phyloP scores from a whole-genome alignment of 208 protist species.

The Trypanosoma platydactyli region DNA sequence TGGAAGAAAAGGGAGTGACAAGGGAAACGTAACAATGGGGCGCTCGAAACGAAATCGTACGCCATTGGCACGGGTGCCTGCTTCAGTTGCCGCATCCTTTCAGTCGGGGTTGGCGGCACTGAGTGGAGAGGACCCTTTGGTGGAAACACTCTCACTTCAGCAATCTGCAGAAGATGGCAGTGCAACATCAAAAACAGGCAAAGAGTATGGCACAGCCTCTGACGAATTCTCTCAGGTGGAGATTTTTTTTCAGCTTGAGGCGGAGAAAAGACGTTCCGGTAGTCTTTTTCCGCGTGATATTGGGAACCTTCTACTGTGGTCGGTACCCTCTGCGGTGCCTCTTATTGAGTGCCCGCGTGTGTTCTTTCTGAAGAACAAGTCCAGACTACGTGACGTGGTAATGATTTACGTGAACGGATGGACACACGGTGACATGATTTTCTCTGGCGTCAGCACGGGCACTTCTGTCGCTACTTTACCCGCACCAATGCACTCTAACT shows the following conservation, averaged over 20 bases:
- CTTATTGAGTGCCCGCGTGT: slow-evolving; percentile 68
- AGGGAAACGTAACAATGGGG: not conserved
- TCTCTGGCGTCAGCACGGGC: slow-evolving; percentile 29
- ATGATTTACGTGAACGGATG: slow-evolving; percentile 81
- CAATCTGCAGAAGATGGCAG: no score
- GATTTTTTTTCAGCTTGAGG: slow-evolving; percentile 59
- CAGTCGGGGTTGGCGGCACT: not conserved
- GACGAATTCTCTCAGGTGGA: slow-evolving; percentile 49
- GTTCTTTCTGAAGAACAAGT: slow-evolving; percentile 81
- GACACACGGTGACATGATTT: slow-evolving; percentile 75
- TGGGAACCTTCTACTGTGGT: slow-evolving; percentile 73
- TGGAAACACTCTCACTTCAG: no score
- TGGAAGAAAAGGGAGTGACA: not conserved
- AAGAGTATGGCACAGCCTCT: not conserved
- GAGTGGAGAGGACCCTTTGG: not conserved
- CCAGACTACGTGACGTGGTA: slow-evolving; percentile 63
- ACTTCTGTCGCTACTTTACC: not conserved
- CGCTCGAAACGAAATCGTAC: slow-evolving; percentile 3
- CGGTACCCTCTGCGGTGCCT: slow-evolving; percentile 61
- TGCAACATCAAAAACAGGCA: not conserved
- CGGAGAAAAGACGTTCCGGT: slow-evolving; percentile 31
- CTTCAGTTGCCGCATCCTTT: not conserved
- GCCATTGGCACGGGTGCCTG: not conserved
- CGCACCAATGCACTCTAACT: no score
- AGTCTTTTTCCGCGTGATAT: slow-evolving; percentile 66